These are phyloP conservation scores for Claviceps sp. DNA, from an alignment of 2,329 filamentous ascomycete genomes.

Conservation along the genomic window DNA sequence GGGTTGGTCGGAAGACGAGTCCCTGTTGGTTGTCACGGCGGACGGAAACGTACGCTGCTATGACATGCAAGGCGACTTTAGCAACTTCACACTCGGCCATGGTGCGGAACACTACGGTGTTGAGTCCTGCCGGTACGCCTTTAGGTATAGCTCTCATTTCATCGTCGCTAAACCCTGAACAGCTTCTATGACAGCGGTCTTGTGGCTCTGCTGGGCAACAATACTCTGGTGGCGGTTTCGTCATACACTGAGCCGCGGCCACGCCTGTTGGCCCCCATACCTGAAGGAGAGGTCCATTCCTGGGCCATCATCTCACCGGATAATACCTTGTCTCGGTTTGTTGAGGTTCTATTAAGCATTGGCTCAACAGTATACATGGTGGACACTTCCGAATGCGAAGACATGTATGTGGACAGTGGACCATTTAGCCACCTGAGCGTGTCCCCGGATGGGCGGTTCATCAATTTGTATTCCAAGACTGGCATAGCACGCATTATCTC, in stretches of 20 bases:
- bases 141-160: too few relatives aligned
- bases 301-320: slow-evolving; percentile 84
- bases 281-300: slow-evolving; percentile 66
- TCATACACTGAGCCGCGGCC: slow-evolving; percentile 85
- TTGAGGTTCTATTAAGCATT: slow-evolving; percentile 83
- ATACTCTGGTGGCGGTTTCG: slow-evolving; percentile 72
- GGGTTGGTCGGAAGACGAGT: slow-evolving; percentile 94
- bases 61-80: slow-evolving; percentile 88
- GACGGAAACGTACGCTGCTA: slow-evolving; percentile 88
- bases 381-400: slow-evolving; percentile 81
- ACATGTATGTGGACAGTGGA: slow-evolving; percentile 79
- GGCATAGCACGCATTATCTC: slow-evolving; percentile 87
- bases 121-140: slow-evolving; percentile 52
- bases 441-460: slow-evolving; percentile 80
- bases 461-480: slow-evolving; percentile 74
- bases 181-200: slow-evolving; percentile 84
- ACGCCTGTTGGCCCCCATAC: slow-evolving; percentile 62
- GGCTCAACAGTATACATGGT: slow-evolving; percentile 73
- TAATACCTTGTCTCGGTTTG: slow-evolving; percentile 79
- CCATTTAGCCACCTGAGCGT: slow-evolving; percentile 85
- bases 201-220: slow-evolving; percentile 81
- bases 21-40: slow-evolving; percentile 72
- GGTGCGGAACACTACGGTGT: slow-evolving; percentile 83
- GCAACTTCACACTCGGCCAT: slow-evolving; percentile 82
- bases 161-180: not conserved